Percentiles rank a stretch among this genome's conserved stretches.
Conservation (phyloP, 768 basidiomycete species). For the Royoungia palumana region DNA sequence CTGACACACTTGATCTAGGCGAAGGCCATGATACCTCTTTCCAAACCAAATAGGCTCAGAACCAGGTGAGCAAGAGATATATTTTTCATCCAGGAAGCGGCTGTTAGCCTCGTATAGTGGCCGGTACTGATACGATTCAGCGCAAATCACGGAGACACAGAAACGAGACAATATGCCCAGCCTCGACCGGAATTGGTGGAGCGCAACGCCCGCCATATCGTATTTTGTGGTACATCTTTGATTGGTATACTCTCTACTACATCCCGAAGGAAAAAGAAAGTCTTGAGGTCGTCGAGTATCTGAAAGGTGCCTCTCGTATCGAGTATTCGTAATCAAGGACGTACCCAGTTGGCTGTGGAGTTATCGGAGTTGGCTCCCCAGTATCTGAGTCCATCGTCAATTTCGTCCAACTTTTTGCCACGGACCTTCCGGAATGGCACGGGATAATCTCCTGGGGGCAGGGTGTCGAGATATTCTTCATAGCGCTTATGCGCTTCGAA, state of each 20-base stretch:
- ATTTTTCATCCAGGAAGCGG: constrained; percentile 12
- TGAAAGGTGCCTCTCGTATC: constrained; percentile 10
- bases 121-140: constrained; percentile 8
- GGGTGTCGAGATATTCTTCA: constrained; percentile 14
- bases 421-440: neutral
- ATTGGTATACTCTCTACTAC: neutral
- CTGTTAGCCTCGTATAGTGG: constrained; percentile 11
- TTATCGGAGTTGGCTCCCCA: constrained; percentile 7
- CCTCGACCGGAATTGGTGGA: neutral
- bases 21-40: constrained; percentile 12
- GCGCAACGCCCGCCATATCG: constrained; percentile 14
- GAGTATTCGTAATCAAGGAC: neutral
- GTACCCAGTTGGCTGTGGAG: constrained; percentile 8
- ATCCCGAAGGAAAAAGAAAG: constrained; percentile 7
- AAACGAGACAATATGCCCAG: constrained; percentile 10
- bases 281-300: constrained; percentile 1
- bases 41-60: constrained; percentile 23
- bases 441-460: constrained; percentile 6
- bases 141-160: neutral
- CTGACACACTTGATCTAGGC: constrained; percentile 11
- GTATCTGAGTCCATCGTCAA: neutral
- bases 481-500: constrained; percentile 11
- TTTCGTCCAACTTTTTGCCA: constrained; percentile 1
- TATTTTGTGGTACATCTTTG: constrained; percentile 12
- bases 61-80: constrained; percentile 19